Evolutionary conservation across 305 asterid genomes (phyloP), one percentile per base, ranked within the genome.

Genomic region (Fraxinus paxiana): DNA sequence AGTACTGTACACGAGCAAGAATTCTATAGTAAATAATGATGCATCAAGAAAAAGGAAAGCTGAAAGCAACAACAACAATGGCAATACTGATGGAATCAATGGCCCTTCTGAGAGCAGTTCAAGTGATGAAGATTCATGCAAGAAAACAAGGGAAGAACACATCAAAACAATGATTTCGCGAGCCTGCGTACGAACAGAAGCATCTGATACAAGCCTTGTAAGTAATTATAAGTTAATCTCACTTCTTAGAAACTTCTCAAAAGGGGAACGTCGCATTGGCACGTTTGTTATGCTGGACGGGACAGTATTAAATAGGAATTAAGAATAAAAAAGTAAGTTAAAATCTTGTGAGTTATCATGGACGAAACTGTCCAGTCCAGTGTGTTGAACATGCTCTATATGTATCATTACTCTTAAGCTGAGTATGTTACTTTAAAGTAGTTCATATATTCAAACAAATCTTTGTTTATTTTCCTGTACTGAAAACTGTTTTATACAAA

Each of bases 161-260:
- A 76, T 84, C 63, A 91, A 92, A 77, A 80, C 96, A 34, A 94
- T 88, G 89, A 84, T 90, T 82, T 82, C 92, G 22, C 85, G 89
- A 13, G 86, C 88, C 88, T 89, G 46, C 56, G 88, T 84, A 0
- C 84, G 84, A 81, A 92, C 98, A 0, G 97, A 93, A 82, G 88
- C 94, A 54, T 90, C 98, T 15, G 97, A 93, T 84, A 83, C 94
- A 20, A 90, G 90, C 97, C 98, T 95, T 43, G 98, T 95, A 87
- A 90, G 97, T 89, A 15, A 61, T 8, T 63, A 30, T 34, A 48
- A 43, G 48, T 61, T 61, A 37, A 54, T 61, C 75, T 43, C 72
- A 48, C 80, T 78, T 43, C 17, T 13, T 13, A 48, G 59, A 48
- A 48, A 48, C 20, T 48, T 13, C 59, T 48, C 59, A 48, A 13